Percentiles rank a stretch among this genome's conserved stretches.
Conservation (phyloP, 1,284 basidiomycete genomes). For the Leccinum pallidistipes region DNA sequence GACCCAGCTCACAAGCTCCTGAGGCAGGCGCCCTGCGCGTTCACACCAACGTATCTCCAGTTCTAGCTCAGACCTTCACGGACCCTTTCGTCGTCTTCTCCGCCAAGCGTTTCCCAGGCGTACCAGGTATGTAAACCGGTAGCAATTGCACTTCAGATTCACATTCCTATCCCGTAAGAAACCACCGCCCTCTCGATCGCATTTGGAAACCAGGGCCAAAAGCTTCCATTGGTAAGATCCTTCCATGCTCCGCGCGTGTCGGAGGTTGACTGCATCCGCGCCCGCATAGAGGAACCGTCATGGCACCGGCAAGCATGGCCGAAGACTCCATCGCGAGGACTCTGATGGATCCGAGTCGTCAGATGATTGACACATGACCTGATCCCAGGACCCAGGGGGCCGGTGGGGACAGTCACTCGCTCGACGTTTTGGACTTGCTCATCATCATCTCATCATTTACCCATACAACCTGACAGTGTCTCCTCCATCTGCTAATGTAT, state of each 20-base stretch:
- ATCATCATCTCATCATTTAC: constrained; percentile 25
- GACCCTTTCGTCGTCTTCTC: constrained; percentile 90
- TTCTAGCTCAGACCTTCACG: constrained; percentile 83
- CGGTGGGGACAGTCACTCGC: not conserved
- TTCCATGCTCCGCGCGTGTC: constrained; percentile 23
- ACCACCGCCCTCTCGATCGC: constrained; percentile 88
- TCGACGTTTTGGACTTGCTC: constrained; percentile 8
- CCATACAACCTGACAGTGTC: constrained; percentile 24
- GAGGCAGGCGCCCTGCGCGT: constrained; percentile 64
- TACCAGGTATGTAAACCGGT: constrained; percentile 64
- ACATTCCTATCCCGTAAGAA: constrained; percentile 44
- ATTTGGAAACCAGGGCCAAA: constrained; percentile 90
- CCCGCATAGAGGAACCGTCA: constrained; percentile 64
- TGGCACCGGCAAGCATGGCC: constrained; percentile 55
- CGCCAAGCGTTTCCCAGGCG: constrained; percentile 90
- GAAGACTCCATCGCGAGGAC: constrained; percentile 49
- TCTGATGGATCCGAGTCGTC: constrained; percentile 51
- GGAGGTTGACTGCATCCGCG: constrained; percentile 28
- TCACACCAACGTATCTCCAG: constrained; percentile 64
- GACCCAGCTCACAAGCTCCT: constrained; percentile 65
- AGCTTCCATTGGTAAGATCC: constrained; percentile 75
- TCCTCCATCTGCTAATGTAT: constrained; percentile 30
- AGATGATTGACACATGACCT: constrained; percentile 35
- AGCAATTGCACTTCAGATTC: constrained; percentile 13
- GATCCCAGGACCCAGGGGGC: constrained; percentile 12